A percentile compares a stretch with the other conserved stretches of the same genome.
phyloP scores from a whole-genome alignment of 164 flowering plant species.

The Liriodendron chinense region DNA sequence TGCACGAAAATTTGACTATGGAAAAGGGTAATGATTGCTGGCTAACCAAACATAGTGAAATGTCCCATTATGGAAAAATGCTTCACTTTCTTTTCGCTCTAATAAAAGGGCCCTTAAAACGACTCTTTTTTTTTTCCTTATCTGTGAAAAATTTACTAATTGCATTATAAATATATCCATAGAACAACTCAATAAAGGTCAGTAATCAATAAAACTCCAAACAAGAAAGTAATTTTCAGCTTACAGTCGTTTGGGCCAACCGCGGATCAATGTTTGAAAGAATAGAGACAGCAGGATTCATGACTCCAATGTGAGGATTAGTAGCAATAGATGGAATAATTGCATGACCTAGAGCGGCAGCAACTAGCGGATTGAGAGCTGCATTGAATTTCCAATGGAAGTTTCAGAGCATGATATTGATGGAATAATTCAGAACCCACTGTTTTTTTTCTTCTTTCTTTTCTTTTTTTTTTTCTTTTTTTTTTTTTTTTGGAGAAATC shows the following conservation, averaged over 20 bases:
- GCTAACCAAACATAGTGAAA: too few relatives aligned
- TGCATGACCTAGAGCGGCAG: constrained; percentile 45
- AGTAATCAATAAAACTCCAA: not conserved
- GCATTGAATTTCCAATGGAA: constrained; percentile 5
- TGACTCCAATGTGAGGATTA: constrained; percentile 46
- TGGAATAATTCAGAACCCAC: not conserved
- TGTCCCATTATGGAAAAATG: too few relatives aligned
- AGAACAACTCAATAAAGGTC: not conserved
- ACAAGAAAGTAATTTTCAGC: not conserved
- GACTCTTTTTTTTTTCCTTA: too few relatives aligned
- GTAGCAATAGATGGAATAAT: constrained; percentile 46
- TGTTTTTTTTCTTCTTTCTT: too few relatives aligned
- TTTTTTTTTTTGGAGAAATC: too few relatives aligned
- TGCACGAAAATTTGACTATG: too few relatives aligned
- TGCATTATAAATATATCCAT: too few relatives aligned
- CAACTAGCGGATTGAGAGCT: constrained; percentile 44
- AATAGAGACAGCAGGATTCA: constrained; percentile 47
- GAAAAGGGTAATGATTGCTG: too few relatives aligned
- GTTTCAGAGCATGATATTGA: not conserved
- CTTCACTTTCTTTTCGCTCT: too few relatives aligned
- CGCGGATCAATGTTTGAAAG: constrained; percentile 57
- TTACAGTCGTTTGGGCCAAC: constrained; percentile 55
- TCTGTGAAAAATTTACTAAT: too few relatives aligned
- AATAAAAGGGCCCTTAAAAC: too few relatives aligned
- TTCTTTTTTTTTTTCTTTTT: too few relatives aligned